Evolutionary conservation across 2,329 filamentous ascomycete species (phyloP).

Genomic region (Fusarium sp.): DNA sequence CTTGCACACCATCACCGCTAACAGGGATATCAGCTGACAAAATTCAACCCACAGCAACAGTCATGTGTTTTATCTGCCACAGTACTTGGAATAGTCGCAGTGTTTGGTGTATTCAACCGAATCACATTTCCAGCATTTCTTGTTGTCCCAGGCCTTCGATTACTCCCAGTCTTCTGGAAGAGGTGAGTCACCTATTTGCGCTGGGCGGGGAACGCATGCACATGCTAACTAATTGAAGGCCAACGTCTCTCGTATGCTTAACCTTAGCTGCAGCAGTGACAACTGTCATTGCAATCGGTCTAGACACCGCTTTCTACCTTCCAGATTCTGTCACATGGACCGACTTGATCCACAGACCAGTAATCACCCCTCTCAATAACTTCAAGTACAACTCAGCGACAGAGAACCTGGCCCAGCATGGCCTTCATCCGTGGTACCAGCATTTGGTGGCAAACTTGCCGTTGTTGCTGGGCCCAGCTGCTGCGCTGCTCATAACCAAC

Average conservation of each 20-base stretch:
- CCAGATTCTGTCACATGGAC: constrained; percentile 71
- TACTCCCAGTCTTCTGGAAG: constrained; percentile 86
- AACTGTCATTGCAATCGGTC: constrained; percentile 75
- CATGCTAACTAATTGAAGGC: constrained; percentile 55
- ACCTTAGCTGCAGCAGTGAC: constrained; percentile 74
- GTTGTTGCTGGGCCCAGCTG: constrained; percentile 76
- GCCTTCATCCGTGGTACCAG: constrained; percentile 82
- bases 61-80: constrained; percentile 80
- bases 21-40: constrained; percentile 40
- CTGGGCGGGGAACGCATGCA: constrained; percentile 17
- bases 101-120: constrained; percentile 93
- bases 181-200: constrained; percentile 66
- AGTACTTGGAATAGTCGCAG: constrained; percentile 81
- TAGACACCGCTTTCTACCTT: constrained; percentile 88
- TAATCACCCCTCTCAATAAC: constrained; percentile 83
- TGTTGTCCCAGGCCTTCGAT: constrained; percentile 81
- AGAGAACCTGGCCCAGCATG: constrained; percentile 78
- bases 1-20: constrained; percentile 5
- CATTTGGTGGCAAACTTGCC: constrained; percentile 77
- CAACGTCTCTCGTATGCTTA: constrained; percentile 71
- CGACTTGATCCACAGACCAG: constrained; percentile 71
- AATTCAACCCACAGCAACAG: constrained; percentile 65
- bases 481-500: constrained; percentile 67
- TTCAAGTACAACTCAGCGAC: constrained; percentile 77
- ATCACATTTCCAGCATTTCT: constrained; percentile 97